Evolutionary conservation across 1,139 yeast species (phyloP), one percentile per base, ranked within the genome.

Genomic region (Suhomyces panamericanus): DNA sequence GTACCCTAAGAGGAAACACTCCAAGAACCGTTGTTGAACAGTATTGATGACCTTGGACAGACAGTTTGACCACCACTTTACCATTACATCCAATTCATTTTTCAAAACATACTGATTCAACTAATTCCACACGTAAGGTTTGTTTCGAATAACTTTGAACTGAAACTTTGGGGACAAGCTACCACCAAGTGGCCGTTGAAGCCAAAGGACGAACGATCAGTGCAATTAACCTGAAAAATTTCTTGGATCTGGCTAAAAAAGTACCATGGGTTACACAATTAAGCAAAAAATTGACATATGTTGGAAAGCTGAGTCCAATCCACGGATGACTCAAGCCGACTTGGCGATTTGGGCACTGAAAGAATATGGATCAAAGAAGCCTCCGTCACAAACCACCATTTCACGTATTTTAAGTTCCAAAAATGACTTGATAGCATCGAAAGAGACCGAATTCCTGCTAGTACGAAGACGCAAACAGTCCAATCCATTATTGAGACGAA

Each of bases 301-400:
- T 55, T 73, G 83, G 41, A 80, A 81, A 72, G 80, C 86, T 15
- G 87, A 82, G 58, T 69, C 83, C 15, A 77, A 80, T 51, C 87
- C 87, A 1, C 74, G 75, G 29, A 80, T 83, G 86, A 82, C 87
- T 2, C 88, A 83, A 58, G 70, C 75, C n/a, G 86, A 82, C 51
- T 59, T 83, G 41, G 88, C 87, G 0, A 58, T 63, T 32, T 83
- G 88, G 88, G 87, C 87, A 0, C 76, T 77, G 60, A 65, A 67
- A 28, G 69, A 78, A 31, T 80, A 80, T 56, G 78, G 77, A 35
- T 64, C 80, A 3, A 59, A 66, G 1, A 78, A 69, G 50, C 75
- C 82, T 2, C 87, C 87, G 0, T 79, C 86, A 1, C 88, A 83
- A 55, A 83, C 87, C 0, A 83, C 88, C 2, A 81, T 83, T 4